phyloP scores from a whole-genome alignment of 2,329 filamentous ascomycete species.

The Fusarium sp. region DNA sequence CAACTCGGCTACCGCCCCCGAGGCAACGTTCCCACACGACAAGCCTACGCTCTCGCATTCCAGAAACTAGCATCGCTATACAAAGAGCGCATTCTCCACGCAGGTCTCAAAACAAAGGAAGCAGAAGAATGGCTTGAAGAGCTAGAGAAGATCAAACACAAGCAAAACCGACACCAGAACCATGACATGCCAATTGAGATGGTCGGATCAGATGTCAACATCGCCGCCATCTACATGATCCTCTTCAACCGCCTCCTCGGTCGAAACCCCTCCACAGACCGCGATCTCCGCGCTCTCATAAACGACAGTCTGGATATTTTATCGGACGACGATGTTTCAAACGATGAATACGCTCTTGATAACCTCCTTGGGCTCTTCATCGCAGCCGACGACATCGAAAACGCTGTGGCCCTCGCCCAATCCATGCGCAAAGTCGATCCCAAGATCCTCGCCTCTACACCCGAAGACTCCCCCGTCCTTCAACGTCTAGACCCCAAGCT shows the following conservation, averaged over 20 bases:
- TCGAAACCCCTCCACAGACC: conserved; percentile 44
- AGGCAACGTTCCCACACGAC: conserved; percentile 55
- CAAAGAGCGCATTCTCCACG: conserved; percentile 50
- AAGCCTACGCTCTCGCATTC: conserved; percentile 56
- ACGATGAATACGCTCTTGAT: conserved; percentile 57
- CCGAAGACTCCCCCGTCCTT: conserved; percentile 47
- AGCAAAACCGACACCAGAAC: conserved; percentile 55
- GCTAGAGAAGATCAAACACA: conserved; percentile 52
- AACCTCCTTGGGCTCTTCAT: conserved; percentile 56
- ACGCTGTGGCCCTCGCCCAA: conserved; percentile 54
- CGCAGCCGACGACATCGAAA: conserved; percentile 52
- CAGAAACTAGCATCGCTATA: conserved; percentile 55
- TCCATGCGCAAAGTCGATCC: conserved; percentile 55
- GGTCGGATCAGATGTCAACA: conserved; percentile 57
- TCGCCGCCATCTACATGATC: conserved; percentile 56
- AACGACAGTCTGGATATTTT: conserved; percentile 54
- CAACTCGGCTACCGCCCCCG: conserved; percentile 54
- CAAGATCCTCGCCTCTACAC: conserved; percentile 44
- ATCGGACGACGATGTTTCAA: conserved; percentile 56
- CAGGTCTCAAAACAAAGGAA: conserved; percentile 44
- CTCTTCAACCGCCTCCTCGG: conserved; percentile 53
- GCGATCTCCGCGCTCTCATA: conserved; percentile 51
- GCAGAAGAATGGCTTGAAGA: conserved; percentile 51
- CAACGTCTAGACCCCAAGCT: conserved; percentile 52
- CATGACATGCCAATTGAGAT: conserved; percentile 56